These are phyloP conservation scores for Castanea mollissima DNA, from an alignment of 306 rosid species.

Conservation along the genomic window DNA sequence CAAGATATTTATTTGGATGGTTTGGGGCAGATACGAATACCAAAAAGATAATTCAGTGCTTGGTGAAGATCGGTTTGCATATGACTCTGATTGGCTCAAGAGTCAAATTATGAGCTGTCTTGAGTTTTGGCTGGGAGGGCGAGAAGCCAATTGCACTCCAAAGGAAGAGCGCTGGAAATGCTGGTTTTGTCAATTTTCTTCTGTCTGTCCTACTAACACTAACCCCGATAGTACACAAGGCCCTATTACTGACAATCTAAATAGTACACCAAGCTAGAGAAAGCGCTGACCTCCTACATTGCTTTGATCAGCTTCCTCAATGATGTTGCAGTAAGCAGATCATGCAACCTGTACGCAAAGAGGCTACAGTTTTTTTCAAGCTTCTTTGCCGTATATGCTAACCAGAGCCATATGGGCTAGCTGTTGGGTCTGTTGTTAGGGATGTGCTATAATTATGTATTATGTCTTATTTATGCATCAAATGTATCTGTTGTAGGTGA, in stretches of 20 bases:
- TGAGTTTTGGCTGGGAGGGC: slow-evolving; percentile 75
- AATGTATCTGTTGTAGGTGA: neutral
- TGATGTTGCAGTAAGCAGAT: neutral
- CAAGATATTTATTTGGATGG: slow-evolving; percentile 13
- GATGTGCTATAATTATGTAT: neutral
- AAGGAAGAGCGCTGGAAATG: slow-evolving; percentile 87
- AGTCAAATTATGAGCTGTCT: slow-evolving; percentile 42
- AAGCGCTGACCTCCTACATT: neutral
- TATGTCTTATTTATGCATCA: neutral
- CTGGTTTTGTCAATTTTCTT: slow-evolving; percentile 43
- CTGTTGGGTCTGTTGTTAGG: neutral
- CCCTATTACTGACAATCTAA: slow-evolving; percentile 22
- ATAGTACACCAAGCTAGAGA: slow-evolving; percentile 1
- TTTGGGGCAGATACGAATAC: slow-evolving; percentile 61
- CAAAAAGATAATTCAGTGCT: slow-evolving; percentile 66
- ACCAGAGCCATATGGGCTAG: neutral
- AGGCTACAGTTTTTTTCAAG: no score
- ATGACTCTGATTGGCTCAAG: slow-evolving; percentile 58
- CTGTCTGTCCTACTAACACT: slow-evolving; percentile 40
- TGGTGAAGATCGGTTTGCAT: slow-evolving; percentile 60
- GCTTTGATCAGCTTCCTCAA: neutral
- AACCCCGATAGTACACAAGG: neutral
- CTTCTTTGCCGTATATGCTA: neutral
- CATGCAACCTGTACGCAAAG: neutral
- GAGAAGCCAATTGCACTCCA: slow-evolving; percentile 56